phyloP scores from a whole-genome alignment of 176 grass and related monocot species.

The Microstegium vimineum region DNA sequence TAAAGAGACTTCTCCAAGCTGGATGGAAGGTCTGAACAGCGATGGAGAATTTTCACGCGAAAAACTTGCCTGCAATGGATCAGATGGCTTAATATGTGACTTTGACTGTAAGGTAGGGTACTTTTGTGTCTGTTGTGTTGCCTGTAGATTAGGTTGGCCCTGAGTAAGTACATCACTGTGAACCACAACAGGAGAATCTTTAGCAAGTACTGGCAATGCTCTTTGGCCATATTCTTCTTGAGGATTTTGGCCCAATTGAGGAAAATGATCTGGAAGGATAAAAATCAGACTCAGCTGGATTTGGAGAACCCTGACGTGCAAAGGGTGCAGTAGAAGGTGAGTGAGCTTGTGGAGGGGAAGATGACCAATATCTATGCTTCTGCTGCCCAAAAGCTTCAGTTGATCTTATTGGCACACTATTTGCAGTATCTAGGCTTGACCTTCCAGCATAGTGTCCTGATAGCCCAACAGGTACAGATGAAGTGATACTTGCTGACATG shows the following conservation, averaged over 20 bases:
- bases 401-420: constrained; percentile 25
- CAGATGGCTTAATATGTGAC: constrained; percentile 23
- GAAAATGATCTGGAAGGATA: constrained; percentile 38
- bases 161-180: constrained; percentile 29
- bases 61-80: constrained; percentile 31
- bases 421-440: constrained; percentile 42
- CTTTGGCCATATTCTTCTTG: constrained; percentile 38
- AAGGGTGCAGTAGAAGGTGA: constrained; percentile 32
- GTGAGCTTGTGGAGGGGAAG: constrained; percentile 46
- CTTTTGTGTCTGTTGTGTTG: constrained; percentile 40
- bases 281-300: constrained; percentile 44
- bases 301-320: constrained; percentile 45
- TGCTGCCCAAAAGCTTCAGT: constrained; percentile 42
- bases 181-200: constrained; percentile 30
- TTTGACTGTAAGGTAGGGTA: constrained; percentile 33
- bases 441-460: constrained; percentile 32
- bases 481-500: constrained; percentile 37
- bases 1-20: constrained; percentile 37
- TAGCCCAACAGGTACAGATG: constrained; percentile 45
- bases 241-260: constrained; percentile 34
- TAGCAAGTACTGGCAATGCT: background rate
- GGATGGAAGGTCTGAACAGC: constrained; percentile 16
- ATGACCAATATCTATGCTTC: constrained; percentile 59
- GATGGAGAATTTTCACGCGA: constrained; percentile 30
- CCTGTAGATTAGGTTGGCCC: constrained; percentile 1